Conservation (phyloP, 2,329 filamentous ascomycete species). For the Aspergillus niger region DNA sequence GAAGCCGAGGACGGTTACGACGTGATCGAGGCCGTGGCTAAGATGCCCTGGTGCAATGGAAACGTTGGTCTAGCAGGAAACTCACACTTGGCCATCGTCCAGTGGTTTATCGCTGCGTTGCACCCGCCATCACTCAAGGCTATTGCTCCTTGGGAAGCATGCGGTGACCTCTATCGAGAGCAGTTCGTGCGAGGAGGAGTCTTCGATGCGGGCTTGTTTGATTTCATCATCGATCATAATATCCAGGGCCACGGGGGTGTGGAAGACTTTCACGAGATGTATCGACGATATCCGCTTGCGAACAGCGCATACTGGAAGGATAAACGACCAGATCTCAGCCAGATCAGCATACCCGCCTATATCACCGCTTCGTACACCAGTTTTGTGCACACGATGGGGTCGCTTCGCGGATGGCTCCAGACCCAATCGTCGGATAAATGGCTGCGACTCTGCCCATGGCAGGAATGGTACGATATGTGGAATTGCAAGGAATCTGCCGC, state of each 20-base stretch:
- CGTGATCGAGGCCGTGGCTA: slow-evolving; percentile 5
- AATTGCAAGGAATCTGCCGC: slow-evolving; percentile 8
- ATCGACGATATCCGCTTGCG: not conserved
- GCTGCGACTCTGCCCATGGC: slow-evolving; percentile 17
- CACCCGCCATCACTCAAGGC: slow-evolving; percentile 1
- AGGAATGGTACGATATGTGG: slow-evolving; percentile 20
- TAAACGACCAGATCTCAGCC: slow-evolving; percentile 6
- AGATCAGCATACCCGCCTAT: slow-evolving; percentile 1
- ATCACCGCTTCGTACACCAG: slow-evolving; percentile 9
- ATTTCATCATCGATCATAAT: slow-evolving; percentile 12
- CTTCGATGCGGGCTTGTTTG: slow-evolving; percentile 5
- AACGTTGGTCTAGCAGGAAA: slow-evolving; percentile 4
- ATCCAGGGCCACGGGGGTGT: slow-evolving; percentile 10
- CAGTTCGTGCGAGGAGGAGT: slow-evolving; percentile 1
- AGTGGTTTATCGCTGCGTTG: slow-evolving; percentile 8
- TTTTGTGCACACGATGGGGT: slow-evolving; percentile 18
- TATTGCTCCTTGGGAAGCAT: slow-evolving; percentile 8
- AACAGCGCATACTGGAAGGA: slow-evolving; percentile 7
- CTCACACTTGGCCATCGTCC: slow-evolving; percentile 5
- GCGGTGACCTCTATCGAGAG: slow-evolving; percentile 5
- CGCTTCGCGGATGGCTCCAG: slow-evolving; percentile 15
- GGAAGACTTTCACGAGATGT: slow-evolving; percentile 13
- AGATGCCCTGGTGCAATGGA: slow-evolving; percentile 9
- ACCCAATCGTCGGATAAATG: slow-evolving; percentile 11
- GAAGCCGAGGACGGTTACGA: slow-evolving; percentile 7